Evolutionary conservation across 2,329 filamentous ascomycete species (phyloP), one percentile per base, ranked within the genome.

Genomic region (Hymenoscyphus salicellus): DNA sequence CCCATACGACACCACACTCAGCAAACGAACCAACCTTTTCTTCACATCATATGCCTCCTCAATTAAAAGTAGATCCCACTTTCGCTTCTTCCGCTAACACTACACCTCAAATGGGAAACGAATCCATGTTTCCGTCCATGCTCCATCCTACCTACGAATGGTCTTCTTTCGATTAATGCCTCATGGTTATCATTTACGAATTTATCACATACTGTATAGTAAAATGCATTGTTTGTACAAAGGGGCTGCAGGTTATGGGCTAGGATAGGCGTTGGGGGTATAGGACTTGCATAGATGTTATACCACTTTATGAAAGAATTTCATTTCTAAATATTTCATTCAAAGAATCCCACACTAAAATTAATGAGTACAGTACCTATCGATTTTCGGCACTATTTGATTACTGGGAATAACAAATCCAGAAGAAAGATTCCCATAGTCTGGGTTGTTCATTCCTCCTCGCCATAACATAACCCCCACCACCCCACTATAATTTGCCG

Each of bases 1-100:
- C 30, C 17, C 60, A 61, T 26, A 61, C 36, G 11, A 59, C 57
- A 59, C 57, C 57, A 28, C 57, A 59, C n/a, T 59, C 57, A 28
- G 57, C 33, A 28, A 41, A 5, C 36, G 57, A 59, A 20, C 33
- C 57, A 17, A 59, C 57, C 3, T 59, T 59, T n/a, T 59, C 57
- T 11, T 17, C 33, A 28, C 33, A 38, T 10, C 57, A 38, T 11
- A 26, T 59, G 2, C 23, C 38, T 41, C 36, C 57, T 30, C 33
- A 46, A 11, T n/a, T 59, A 17, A 59, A 59, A 30, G n/a, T 26
- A 5, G 57, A 59, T 28, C 33, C 57, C 23, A 8, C 33, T 17
- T 59, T 59, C 26, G 55, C 28, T 6, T 28, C 57, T 43, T 59
- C 57, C 57, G 17, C 36, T n/a, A 28, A 46, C 23, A 59, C 46